Percentiles rank a stretch among this genome's conserved stretches.
Evolutionary conservation across 2,329 filamentous ascomycete genomes (phyloP).

Genomic region (Kalmusia sp.): DNA sequence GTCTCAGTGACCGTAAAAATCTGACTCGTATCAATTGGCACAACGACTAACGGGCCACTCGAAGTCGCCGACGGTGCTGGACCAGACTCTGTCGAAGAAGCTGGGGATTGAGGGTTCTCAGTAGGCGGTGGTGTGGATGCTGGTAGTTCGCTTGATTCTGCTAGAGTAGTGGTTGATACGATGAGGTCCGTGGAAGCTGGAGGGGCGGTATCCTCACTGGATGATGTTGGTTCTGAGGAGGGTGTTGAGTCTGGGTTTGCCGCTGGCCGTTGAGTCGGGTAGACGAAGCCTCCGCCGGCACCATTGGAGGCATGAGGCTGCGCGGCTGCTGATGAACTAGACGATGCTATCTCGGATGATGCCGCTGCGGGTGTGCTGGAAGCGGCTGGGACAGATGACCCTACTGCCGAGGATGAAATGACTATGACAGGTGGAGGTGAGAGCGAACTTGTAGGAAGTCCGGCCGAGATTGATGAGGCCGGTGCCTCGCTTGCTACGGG

Average conservation of each 20-base stretch:
- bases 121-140: slow-evolving; percentile 9
- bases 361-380: background rate
- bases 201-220: background rate
- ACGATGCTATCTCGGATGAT: background rate
- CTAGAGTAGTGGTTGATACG: background rate
- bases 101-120: slow-evolving; percentile 2
- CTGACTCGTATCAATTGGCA: slow-evolving; percentile 39
- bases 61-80: slow-evolving; percentile 21
- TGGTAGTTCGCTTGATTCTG: slow-evolving; percentile 1
- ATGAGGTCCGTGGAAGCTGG: background rate
- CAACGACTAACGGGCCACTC: slow-evolving; percentile 38
- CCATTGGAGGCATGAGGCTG: slow-evolving; percentile 2
- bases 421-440: slow-evolving; percentile 36
- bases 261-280: slow-evolving; percentile 6
- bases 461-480: slow-evolving; percentile 15
- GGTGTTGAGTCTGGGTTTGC: background rate
- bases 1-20: slow-evolving; percentile 44
- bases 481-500: background rate
- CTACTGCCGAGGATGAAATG: background rate
- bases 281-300: background rate
- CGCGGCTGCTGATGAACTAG: background rate
- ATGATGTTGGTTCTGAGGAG: background rate
- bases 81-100: background rate
- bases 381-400: background rate
- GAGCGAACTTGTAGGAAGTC: slow-evolving; percentile 9